Conservation (phyloP, 805 yeast genomes). For the Schizosaccharomyces pombe region ASM294v3 CU329670.1:468501-469000, state of each 20-base stretch:
- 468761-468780: slow-evolving; percentile 19
- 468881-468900: slow-evolving; percentile 6
- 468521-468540: too few relatives aligned
- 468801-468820: slow-evolving; percentile 91
- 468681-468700: neutral
- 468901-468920: slow-evolving; percentile 6
- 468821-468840: slow-evolving; percentile 62
- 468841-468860: slow-evolving; percentile 22
- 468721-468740: slow-evolving; percentile 3
- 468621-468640: too few relatives aligned
- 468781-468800: slow-evolving; percentile 44
- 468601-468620: too few relatives aligned
- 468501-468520: too few relatives aligned
- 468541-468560: too few relatives aligned
- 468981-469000: slow-evolving; percentile 52
- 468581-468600: too few relatives aligned
- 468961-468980: slow-evolving; percentile 58
- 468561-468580: too few relatives aligned
- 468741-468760: neutral
- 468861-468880: neutral
- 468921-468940: slow-evolving; percentile 83
- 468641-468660: too few relatives aligned
- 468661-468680: too few relatives aligned
- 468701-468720: neutral
- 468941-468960: slow-evolving; percentile 87